Evolutionary conservation across 2,329 filamentous ascomycete species (phyloP), one percentile per base, ranked within the genome.

Genomic region (Trichoderma sp.): DNA sequence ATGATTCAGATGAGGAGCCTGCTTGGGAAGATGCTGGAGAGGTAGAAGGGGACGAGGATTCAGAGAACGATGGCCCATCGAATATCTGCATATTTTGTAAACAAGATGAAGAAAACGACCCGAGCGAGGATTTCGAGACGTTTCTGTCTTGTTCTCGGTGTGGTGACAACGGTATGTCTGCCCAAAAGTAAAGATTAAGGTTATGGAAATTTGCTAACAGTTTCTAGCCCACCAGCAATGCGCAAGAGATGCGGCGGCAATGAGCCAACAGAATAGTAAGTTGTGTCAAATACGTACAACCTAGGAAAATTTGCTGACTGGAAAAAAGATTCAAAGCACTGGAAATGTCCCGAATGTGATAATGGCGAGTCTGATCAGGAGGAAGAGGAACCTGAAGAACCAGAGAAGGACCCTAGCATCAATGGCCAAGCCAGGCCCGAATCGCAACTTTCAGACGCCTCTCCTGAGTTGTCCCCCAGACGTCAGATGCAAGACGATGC

Each of bases 181-280:
- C 8, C 19, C 29, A 19, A 27, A 16, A 33, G 40, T 49, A 19
- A 4, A 56, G 27, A 19, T 19, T 29, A 33, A 7, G 10, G 19
- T 21, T n/a, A n/a, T 29, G 10, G 5, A 14, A 27, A 27, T 47
- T 40, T 49, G 74, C 81, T 85, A 75, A 86, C 77, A 72, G 80
- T 13, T 55, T 76, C 83, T 77, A 97, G 95, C 94, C 76, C 95
- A 98, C 83, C 90, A 91, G 79, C 91, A 96, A 86, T 97, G 95
- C 81, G 94, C 93, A 70, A 89, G 91, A 77, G 88, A 91, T 77
- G 87, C 88, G 81, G 79, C 74, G 21, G 78, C 79, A 14, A 75
- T 81, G 75, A 79, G 73, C 29, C 75, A 77, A 59, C 70, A 74
- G 27, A 79, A 79, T 29, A 72, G 79, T 81, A 70, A 71, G 70